Percentiles rank a stretch among this genome's conserved stretches.
Conservation (phyloP, 352 stramenopile species). For the Nannochloropsis limnetica region DNA sequence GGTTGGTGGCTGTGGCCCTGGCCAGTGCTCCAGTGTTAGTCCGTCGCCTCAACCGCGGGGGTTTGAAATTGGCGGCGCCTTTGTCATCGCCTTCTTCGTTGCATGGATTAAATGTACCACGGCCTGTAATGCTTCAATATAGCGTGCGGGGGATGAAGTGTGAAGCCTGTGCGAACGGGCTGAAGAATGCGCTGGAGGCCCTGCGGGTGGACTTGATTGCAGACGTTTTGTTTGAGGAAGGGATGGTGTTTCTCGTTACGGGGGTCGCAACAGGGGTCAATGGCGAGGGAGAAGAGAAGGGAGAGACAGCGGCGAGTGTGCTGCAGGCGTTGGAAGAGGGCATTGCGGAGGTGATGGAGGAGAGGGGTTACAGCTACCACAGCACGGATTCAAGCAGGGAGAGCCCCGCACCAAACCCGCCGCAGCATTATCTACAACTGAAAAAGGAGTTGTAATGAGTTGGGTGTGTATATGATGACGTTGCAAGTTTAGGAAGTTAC, state of each 20-base stretch:
- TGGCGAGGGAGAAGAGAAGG: neutral
- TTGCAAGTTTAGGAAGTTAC: no score
- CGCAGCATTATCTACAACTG: no score
- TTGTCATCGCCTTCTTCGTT: neutral
- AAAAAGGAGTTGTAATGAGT: neutral
- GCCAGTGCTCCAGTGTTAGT: neutral
- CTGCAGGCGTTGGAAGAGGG: neutral
- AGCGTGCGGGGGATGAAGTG: conserved; percentile 11
- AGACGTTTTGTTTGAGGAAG: neutral
- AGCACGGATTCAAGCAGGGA: neutral
- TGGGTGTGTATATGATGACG: neutral
- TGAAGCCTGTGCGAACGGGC: conserved; percentile 19
- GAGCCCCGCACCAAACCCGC: neutral
- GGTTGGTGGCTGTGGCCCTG: neutral
- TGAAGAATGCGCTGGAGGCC: neutral
- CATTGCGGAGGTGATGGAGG: neutral
- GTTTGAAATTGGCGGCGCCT: neutral
- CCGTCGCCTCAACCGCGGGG: neutral
- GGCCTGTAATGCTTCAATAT: conserved; percentile 4
- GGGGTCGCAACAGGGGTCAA: neutral
- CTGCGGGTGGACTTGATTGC: neutral
- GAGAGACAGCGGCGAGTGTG: neutral
- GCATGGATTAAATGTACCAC: neutral
- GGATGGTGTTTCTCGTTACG: neutral
- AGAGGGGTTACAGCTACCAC: neutral